Conservation (phyloP, 768 basidiomycete genomes). For the Pholiota conissans region DNA sequence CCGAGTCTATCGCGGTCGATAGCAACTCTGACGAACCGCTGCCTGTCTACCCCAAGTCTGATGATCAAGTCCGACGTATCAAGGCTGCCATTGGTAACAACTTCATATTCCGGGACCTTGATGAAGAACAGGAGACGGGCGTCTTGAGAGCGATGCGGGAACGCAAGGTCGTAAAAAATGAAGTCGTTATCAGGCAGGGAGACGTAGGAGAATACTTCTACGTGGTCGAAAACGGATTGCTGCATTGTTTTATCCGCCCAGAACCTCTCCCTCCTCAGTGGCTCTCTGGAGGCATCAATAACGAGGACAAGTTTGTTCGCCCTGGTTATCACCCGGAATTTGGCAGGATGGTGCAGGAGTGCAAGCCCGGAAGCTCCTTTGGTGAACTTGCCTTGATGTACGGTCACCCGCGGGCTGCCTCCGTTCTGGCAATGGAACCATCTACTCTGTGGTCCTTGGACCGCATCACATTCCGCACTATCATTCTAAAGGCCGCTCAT, state of each 20-base stretch:
- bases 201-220: constrained; percentile 98
- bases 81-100: constrained; percentile 83
- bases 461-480: constrained; percentile 97
- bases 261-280: constrained; percentile 65
- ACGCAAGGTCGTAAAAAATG: constrained; percentile 62
- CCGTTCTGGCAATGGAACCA: constrained; percentile 80
- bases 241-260: constrained; percentile 80
- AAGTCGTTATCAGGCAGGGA: constrained; percentile 96
- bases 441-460: constrained; percentile 94
- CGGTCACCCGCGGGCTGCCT: constrained; percentile 93
- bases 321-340: constrained; percentile 68
- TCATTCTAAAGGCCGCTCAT: constrained; percentile 91
- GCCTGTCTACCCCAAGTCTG: constrained; percentile 76
- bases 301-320: constrained; percentile 58
- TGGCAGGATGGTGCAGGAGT: constrained; percentile 83
- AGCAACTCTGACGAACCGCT: constrained; percentile 63
- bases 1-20: constrained; percentile 91
- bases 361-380: constrained; percentile 83
- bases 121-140: constrained; percentile 92
- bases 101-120: constrained; percentile 94
- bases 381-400: constrained; percentile 99
- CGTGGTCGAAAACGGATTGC: constrained; percentile 86
- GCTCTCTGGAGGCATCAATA: constrained; percentile 43
- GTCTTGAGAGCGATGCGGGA: constrained; percentile 97
- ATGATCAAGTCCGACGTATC: constrained; percentile 86